Percentiles rank a stretch among this genome's conserved stretches.
phyloP scores from a whole-genome alignment of 768 basidiomycete genomes.

The Suillus americanus region DNA sequence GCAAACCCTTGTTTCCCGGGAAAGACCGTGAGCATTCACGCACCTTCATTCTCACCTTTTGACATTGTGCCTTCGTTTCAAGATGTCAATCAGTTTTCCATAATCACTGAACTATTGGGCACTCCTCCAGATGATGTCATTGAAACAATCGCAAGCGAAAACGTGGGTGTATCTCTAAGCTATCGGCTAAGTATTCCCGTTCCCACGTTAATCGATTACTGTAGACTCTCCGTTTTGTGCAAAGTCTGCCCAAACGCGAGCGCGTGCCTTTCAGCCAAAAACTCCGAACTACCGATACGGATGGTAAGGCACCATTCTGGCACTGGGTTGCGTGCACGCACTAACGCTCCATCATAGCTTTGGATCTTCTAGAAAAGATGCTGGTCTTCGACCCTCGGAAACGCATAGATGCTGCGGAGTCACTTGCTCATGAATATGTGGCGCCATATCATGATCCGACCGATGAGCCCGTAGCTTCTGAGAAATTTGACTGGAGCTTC shows the following conservation, averaged over 20 bases:
- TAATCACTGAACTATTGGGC: constrained; percentile 96
- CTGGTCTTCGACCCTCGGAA: constrained; percentile 97
- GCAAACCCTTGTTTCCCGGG: constrained; percentile 97
- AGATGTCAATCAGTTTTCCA: constrained; percentile 99
- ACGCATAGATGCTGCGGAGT: constrained; percentile 91
- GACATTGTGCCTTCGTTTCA: constrained; percentile 13
- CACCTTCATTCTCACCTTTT: constrained; percentile 9
- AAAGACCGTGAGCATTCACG: constrained; percentile 85
- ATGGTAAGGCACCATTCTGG: constrained; percentile 51
- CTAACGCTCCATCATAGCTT: constrained; percentile 46
- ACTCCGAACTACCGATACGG: constrained; percentile 82
- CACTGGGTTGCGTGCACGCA: neutral
- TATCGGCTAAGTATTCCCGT: constrained; percentile 1
- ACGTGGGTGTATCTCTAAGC: constrained; percentile 52
- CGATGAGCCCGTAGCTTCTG: constrained; percentile 91
- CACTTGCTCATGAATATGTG: constrained; percentile 91
- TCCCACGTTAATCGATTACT: constrained; percentile 13
- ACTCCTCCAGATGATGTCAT: constrained; percentile 99
- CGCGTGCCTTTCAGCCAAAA: constrained; percentile 95
- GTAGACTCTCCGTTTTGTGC: constrained; percentile 97
- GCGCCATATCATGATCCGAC: constrained; percentile 98
- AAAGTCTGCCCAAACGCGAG: constrained; percentile 93
- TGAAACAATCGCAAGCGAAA: constrained; percentile 96
- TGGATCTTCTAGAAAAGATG: constrained; percentile 98
- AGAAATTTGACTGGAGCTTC: constrained; percentile 99